Conservation (phyloP, 1,284 basidiomycete genomes). For the Mycena sp. region DNA sequence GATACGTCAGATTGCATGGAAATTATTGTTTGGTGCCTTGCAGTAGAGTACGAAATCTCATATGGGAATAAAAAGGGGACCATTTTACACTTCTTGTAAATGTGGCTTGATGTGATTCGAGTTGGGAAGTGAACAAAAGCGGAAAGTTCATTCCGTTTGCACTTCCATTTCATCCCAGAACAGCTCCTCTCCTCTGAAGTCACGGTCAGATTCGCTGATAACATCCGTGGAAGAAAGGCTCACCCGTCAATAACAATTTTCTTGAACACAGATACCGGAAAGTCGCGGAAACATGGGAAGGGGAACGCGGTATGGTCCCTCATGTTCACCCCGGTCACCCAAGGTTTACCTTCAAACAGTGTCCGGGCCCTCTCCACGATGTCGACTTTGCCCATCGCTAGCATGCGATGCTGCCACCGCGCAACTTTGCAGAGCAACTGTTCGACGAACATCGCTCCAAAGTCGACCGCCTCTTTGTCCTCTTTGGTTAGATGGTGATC, state of each 20-base stretch:
- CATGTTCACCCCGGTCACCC: not conserved
- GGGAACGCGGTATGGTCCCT: not conserved
- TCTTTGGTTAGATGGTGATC: slow-evolving; percentile 13
- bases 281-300: not conserved
- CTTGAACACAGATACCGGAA: not conserved
- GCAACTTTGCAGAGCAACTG: slow-evolving; percentile 34
- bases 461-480: slow-evolving; percentile 19
- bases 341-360: not conserved
- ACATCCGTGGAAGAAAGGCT: too few relatives aligned
- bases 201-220: too few relatives aligned
- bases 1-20: too few relatives aligned
- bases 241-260: not conserved
- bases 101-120: too few relatives aligned
- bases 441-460: slow-evolving; percentile 30
- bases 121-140: too few relatives aligned
- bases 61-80: too few relatives aligned
- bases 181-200: too few relatives aligned
- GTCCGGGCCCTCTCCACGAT: not conserved
- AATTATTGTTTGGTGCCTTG: too few relatives aligned
- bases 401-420: slow-evolving; percentile 22
- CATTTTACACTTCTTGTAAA: too few relatives aligned
- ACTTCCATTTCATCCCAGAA: too few relatives aligned
- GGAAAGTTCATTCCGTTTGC: too few relatives aligned
- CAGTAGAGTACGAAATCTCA: too few relatives aligned
- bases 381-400: not conserved